phyloP scores from a whole-genome alignment of 2,329 filamentous ascomycete genomes.

The Phoma sp. region DNA sequence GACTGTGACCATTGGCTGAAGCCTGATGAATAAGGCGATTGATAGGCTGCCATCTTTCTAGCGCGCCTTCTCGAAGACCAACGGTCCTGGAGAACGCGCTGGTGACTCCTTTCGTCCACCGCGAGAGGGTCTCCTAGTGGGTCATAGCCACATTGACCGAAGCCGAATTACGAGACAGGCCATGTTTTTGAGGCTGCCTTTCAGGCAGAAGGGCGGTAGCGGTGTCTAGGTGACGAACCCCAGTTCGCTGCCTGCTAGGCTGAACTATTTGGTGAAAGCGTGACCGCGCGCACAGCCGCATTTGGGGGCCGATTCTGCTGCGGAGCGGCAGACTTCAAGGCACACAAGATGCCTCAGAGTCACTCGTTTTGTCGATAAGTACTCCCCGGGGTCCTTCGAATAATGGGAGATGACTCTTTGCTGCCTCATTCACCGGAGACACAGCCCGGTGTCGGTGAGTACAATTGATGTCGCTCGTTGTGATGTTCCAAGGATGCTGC shows the following conservation, averaged over 20 bases:
- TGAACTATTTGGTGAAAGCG: slow-evolving; percentile 25
- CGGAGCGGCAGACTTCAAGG: slow-evolving; percentile 40
- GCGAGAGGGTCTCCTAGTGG: slow-evolving; percentile 25
- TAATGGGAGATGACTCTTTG: slow-evolving; percentile 26
- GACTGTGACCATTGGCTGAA: slow-evolving; percentile 29
- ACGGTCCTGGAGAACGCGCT: slow-evolving; percentile 20
- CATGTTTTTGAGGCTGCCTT: slow-evolving; percentile 24
- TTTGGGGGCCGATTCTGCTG: slow-evolving; percentile 25
- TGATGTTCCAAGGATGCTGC: slow-evolving; percentile 28
- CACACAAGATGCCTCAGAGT: slow-evolving; percentile 22
- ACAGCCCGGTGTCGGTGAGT: slow-evolving; percentile 36
- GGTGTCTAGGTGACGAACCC: slow-evolving; percentile 29
- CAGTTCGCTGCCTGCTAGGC: slow-evolving; percentile 42
- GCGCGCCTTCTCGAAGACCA: slow-evolving; percentile 33
- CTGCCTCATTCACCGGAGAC: slow-evolving; percentile 37
- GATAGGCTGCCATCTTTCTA: slow-evolving; percentile 39
- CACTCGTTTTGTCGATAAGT: slow-evolving; percentile 34
- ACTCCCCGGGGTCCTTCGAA: slow-evolving; percentile 33
- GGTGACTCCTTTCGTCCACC: slow-evolving; percentile 42
- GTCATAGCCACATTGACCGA: slow-evolving; percentile 35
- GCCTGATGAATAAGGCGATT: slow-evolving; percentile 35
- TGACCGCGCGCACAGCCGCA: slow-evolving; percentile 39
- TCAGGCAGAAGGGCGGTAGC: slow-evolving; percentile 37
- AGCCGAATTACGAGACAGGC: slow-evolving; percentile 31
- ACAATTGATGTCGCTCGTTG: slow-evolving; percentile 15